A percentile compares a stretch with the other conserved stretches of the same genome.
Evolutionary conservation across 2,329 filamentous ascomycete species (phyloP).

Genomic region (Scedosporium apiospermum): DNA sequence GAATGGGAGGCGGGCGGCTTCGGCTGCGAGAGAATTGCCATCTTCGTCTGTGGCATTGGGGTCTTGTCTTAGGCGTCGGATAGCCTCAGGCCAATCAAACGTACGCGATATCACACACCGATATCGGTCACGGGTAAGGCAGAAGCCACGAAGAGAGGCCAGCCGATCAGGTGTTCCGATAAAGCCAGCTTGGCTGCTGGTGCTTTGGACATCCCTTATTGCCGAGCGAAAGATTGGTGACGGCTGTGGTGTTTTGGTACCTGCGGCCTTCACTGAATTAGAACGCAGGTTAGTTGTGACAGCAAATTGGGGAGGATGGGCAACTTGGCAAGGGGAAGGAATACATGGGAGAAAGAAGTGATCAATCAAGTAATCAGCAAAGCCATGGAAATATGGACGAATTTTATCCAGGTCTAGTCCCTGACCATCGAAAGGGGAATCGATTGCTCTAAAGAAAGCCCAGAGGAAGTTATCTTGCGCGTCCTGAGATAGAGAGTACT

Average conservation of each 20-base stretch:
- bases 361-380: conserved; percentile 9
- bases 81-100: conserved; percentile 7
- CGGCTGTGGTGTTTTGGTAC: conserved; percentile 7
- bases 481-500: neutral
- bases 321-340: neutral
- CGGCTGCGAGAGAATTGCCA: conserved; percentile 6
- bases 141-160: conserved; percentile 6
- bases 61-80: neutral
- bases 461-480: conserved; percentile 7
- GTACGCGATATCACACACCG: conserved; percentile 10
- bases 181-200: neutral
- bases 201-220: neutral
- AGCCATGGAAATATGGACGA: conserved; percentile 2
- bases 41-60: conserved; percentile 6
- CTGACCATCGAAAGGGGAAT: neutral
- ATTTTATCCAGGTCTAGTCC: neutral
- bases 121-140: conserved; percentile 8
- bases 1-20: neutral
- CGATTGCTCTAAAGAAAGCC: conserved; percentile 6
- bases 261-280: conserved; percentile 7
- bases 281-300: neutral
- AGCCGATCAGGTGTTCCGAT: conserved; percentile 8
- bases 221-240: conserved; percentile 8
- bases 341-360: conserved; percentile 9
- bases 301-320: too few relatives aligned